Percentiles rank a stretch among this genome's conserved stretches.
Evolutionary conservation across 116 monocot genomes (phyloP).

Genomic region (Dioscorea cayenensis): DNA sequence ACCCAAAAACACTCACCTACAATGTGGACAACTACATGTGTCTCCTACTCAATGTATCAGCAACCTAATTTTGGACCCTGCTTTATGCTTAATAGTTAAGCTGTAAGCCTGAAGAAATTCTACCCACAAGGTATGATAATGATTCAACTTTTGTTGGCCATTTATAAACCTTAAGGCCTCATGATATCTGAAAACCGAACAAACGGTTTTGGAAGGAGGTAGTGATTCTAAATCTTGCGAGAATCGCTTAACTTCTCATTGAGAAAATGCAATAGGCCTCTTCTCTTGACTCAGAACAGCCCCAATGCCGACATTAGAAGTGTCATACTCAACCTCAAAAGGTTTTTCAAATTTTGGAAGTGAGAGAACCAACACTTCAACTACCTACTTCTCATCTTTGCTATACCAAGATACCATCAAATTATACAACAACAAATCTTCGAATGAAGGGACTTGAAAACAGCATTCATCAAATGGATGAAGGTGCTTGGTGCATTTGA

Average conservation of each 20-base stretch:
- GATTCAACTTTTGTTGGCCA: neutral
- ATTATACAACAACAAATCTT: neutral
- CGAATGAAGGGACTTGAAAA: neutral
- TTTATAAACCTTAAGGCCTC: constrained; percentile 5
- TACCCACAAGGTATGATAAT: constrained; percentile 3
- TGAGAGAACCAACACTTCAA: neutral
- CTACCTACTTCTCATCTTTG: neutral
- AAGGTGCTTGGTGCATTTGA: neutral
- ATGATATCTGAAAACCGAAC: constrained; percentile 1
- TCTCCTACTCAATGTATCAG: neutral
- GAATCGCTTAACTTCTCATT: neutral
- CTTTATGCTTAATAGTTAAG: constrained; percentile 2
- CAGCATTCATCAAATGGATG: neutral
- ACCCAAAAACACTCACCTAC: neutral
- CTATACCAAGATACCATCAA: neutral
- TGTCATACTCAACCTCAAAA: neutral
- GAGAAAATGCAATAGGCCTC: neutral
- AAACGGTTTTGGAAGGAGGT: neutral
- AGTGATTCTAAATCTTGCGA: neutral
- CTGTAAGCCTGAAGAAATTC: neutral
- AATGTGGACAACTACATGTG: neutral
- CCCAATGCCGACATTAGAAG: neutral
- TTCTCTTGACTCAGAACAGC: neutral
- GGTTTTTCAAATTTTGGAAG: neutral
- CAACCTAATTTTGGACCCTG: neutral